Percentiles rank a stretch among this genome's conserved stretches.
Evolutionary conservation across 768 basidiomycete species (phyloP).

Genomic region (Russula ochroleuca): DNA sequence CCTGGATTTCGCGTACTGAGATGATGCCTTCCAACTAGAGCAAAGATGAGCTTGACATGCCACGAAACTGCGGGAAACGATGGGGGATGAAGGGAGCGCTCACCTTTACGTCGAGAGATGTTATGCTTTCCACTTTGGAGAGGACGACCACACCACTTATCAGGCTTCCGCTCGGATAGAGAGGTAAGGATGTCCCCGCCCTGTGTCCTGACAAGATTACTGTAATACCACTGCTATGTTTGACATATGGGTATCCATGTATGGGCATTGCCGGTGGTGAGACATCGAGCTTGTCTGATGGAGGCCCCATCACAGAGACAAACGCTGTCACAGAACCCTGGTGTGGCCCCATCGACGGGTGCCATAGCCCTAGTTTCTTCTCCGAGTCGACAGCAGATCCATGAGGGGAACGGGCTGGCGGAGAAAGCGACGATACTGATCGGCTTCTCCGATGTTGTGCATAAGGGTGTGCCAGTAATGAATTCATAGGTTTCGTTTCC

Average conservation of each 20-base stretch:
- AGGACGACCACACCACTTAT: slow-evolving; percentile 15
- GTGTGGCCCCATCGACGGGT: not conserved
- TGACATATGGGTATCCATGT: slow-evolving; percentile 12
- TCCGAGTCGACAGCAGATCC: too few species aligned
- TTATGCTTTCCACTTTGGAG: not conserved
- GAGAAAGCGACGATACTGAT: not conserved
- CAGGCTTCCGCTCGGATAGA: slow-evolving; percentile 17
- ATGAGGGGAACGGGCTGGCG: not conserved
- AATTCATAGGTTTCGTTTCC: not conserved
- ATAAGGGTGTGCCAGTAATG: not conserved
- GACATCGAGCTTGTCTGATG: not conserved
- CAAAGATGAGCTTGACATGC: not conserved
- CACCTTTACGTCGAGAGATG: slow-evolving; percentile 21
- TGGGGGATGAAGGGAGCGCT: not conserved
- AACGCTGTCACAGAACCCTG: not conserved
- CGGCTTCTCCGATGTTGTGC: not conserved
- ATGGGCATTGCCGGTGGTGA: not conserved
- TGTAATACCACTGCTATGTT: slow-evolving; percentile 10
- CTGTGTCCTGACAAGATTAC: slow-evolving; percentile 18
- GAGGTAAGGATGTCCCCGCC: not conserved
- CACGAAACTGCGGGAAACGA: not conserved
- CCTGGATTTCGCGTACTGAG: slow-evolving; percentile 18
- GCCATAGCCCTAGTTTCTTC: not conserved
- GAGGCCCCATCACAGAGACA: not conserved
- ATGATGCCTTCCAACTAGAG: slow-evolving; percentile 15